A percentile compares a stretch with the other conserved stretches of the same genome.
Conservation (phyloP, 257 asterid genomes). For the Forsythia suspensa region DNA sequence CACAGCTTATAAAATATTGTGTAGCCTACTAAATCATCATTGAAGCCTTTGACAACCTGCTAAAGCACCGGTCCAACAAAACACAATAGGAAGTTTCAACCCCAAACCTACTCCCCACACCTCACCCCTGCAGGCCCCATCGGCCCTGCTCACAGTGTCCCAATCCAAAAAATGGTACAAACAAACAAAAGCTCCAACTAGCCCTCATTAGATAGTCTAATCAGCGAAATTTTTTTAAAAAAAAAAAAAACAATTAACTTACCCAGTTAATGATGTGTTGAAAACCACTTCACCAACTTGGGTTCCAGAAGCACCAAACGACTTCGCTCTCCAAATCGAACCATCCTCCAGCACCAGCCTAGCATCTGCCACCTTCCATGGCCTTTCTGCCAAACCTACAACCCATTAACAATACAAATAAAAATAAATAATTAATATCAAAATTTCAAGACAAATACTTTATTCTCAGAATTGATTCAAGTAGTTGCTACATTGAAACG, state of each 20-base stretch:
- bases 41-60: background rate
- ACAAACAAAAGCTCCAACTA: too few species aligned
- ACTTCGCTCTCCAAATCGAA: slow-evolving; percentile 88
- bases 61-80: background rate
- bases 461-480: background rate
- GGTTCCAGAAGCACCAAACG: slow-evolving; percentile 96
- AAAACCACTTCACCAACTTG: slow-evolving; percentile 99
- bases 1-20: background rate
- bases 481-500: background rate
- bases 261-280: slow-evolving; percentile 95
- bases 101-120: background rate
- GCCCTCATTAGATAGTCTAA: background rate
- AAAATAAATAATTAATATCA: background rate
- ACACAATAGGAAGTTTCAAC: background rate
- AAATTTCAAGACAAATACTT: background rate
- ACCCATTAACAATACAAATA: background rate
- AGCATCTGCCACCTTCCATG: slow-evolving; percentile 96
- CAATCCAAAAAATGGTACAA: background rate
- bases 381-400: slow-evolving; percentile 55
- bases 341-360: slow-evolving; percentile 95
- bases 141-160: background rate
- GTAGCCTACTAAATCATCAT: background rate
- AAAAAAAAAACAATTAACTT: background rate
- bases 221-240: too few species aligned
- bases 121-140: too few species aligned